Percentiles rank a stretch among this genome's conserved stretches.
Evolutionary conservation across 768 basidiomycete genomes (phyloP).

Genomic region (Termitomyces sp.): DNA sequence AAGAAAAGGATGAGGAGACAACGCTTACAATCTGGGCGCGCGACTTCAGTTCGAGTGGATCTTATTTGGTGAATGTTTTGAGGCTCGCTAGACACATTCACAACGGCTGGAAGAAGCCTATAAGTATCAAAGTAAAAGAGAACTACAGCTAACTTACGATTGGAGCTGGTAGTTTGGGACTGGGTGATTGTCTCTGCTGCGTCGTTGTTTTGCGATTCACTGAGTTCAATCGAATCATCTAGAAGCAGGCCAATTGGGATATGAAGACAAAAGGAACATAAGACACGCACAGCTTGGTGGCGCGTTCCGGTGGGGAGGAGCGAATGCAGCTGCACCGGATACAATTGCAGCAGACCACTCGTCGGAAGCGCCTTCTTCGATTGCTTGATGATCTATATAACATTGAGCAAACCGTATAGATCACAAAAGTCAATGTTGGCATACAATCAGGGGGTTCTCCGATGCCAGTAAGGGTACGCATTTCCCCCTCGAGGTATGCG

Average conservation of each 20-base stretch:
- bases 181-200: neutral
- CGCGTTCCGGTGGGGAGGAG: neutral
- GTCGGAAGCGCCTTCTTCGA: neutral
- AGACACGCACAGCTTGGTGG: neutral
- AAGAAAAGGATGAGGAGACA: neutral
- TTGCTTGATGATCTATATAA: neutral
- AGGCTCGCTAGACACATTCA: neutral
- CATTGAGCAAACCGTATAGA: neutral
- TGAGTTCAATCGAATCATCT: neutral
- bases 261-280: neutral
- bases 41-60: neutral
- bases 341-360: neutral
- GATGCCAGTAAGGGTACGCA: neutral
- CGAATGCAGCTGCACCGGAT: neutral
- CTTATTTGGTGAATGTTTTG: neutral
- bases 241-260: neutral
- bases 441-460: neutral
- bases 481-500: neutral
- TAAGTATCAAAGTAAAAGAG: neutral
- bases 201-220: neutral
- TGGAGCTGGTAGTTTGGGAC: neutral
- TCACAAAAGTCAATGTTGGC: neutral
- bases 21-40: neutral
- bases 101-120: neutral
- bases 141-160: neutral